Percentiles rank a stretch among this genome's conserved stretches.
Evolutionary conservation across 352 stramenopile genomes (phyloP).

Genomic region (Pythium monospermum): DNA sequence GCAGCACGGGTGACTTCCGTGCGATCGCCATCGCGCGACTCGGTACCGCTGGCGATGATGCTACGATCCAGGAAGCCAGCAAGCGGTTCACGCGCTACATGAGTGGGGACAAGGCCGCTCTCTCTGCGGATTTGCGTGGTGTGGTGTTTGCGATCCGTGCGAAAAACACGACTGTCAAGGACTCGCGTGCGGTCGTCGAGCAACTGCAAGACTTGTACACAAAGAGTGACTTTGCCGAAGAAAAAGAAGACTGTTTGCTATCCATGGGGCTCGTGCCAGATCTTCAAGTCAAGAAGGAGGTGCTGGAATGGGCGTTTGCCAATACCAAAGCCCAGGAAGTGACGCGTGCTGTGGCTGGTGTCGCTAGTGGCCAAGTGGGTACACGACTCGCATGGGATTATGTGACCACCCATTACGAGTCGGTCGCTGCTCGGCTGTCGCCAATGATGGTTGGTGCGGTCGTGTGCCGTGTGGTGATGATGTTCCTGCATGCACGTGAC

Average conservation of each 20-base stretch:
- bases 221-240: constrained; percentile 55
- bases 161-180: constrained; percentile 7
- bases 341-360: constrained; percentile 39
- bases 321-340: constrained; percentile 69
- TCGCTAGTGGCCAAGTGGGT: constrained; percentile 44
- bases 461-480: constrained; percentile 30
- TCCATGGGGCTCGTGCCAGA: constrained; percentile 49
- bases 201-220: constrained; percentile 61
- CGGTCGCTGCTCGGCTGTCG: constrained; percentile 53
- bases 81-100: constrained; percentile 54
- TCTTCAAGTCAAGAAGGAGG: constrained; percentile 37
- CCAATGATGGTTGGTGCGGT: constrained; percentile 43
- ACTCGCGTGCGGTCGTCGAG: constrained; percentile 26
- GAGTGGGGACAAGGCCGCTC: constrained; percentile 29
- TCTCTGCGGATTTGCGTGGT: constrained; percentile 54
- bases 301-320: constrained; percentile 72
- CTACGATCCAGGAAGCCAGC: constrained; percentile 47
- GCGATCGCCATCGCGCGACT: constrained; percentile 51
- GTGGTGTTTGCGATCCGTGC: constrained; percentile 52
- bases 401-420: constrained; percentile 58
- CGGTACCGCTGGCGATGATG: constrained; percentile 40
- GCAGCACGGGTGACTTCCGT: constrained; percentile 45
- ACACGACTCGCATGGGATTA: constrained; percentile 60
- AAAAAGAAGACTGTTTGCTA: constrained; percentile 55
- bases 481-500: constrained; percentile 45